These are phyloP conservation scores for Juncus inflexus DNA, from an alignment of 176 grass and related monocot genomes.

Conservation along the genomic window DNA sequence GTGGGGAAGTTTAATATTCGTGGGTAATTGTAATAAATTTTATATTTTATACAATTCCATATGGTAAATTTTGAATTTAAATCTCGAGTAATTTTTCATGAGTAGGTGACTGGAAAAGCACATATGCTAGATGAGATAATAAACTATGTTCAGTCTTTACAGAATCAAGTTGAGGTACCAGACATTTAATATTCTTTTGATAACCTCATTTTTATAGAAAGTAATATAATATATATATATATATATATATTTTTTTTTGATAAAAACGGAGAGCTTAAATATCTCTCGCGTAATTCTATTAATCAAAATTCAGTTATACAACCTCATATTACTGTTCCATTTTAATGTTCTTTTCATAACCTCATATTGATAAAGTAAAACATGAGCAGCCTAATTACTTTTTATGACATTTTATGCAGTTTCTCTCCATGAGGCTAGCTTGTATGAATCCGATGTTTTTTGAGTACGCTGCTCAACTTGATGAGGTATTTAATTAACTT, in stretches of 20 bases:
- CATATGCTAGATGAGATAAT: constrained; percentile 45
- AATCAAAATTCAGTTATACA: no score
- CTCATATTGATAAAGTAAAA: not conserved
- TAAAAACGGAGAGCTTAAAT: no score
- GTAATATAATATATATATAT: not conserved
- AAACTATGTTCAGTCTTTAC: constrained; percentile 15
- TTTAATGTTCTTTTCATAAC: not conserved
- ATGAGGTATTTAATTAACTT: not conserved
- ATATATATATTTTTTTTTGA: no score
- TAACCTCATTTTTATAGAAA: not conserved
- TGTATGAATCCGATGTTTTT: constrained; percentile 26
- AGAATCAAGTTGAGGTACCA: constrained; percentile 44
- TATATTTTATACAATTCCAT: no score
- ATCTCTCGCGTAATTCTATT: no score
- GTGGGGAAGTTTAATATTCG: no score
- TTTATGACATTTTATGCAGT: constrained; percentile 26
- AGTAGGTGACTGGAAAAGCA: constrained; percentile 39
- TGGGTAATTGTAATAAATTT: not conserved
- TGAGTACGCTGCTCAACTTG: constrained; percentile 12
- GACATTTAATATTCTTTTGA: not conserved
- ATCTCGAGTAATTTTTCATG: not conserved
- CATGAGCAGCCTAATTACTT: not conserved
- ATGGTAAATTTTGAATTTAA: not conserved
- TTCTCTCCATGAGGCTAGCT: constrained; percentile 46
- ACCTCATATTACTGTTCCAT: no score